phyloP scores from a whole-genome alignment of 345 rosid genomes.

The Eucalyptus guilfoylei region DNA sequence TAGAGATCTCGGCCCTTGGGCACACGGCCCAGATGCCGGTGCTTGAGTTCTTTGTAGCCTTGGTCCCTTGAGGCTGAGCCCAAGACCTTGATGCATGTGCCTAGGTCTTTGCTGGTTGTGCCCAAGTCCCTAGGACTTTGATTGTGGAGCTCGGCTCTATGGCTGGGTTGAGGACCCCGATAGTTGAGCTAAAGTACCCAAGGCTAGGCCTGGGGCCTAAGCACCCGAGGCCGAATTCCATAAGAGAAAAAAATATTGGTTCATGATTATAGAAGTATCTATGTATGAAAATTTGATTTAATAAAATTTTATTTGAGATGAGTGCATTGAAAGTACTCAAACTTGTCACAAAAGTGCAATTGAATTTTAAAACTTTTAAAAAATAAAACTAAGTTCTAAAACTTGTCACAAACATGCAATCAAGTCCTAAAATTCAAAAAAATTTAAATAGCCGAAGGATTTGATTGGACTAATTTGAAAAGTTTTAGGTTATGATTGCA shows the following conservation, averaged over 20 bases:
- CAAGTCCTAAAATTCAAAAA: too few species aligned
- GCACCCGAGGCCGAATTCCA: neutral
- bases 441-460: neutral
- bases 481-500: neutral
- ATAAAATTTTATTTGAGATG: neutral
- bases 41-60: neutral
- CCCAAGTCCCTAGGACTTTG: neutral
- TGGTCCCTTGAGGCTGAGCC: neutral
- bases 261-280: neutral
- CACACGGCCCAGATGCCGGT: accelerated
- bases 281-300: neutral
- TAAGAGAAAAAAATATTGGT: neutral
- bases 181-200: neutral
- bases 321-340: too few species aligned
- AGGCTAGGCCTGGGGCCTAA: neutral
- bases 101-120: neutral
- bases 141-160: neutral
- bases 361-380: too few species aligned
- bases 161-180: neutral
- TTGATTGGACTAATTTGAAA: neutral
- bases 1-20: neutral
- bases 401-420: too few species aligned
- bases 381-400: neutral
- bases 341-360: too few species aligned
- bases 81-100: neutral